A percentile compares a stretch with the other conserved stretches of the same genome.
Evolutionary conservation across 768 basidiomycete genomes (phyloP).

Genomic region (Tylopilus intermedius): DNA sequence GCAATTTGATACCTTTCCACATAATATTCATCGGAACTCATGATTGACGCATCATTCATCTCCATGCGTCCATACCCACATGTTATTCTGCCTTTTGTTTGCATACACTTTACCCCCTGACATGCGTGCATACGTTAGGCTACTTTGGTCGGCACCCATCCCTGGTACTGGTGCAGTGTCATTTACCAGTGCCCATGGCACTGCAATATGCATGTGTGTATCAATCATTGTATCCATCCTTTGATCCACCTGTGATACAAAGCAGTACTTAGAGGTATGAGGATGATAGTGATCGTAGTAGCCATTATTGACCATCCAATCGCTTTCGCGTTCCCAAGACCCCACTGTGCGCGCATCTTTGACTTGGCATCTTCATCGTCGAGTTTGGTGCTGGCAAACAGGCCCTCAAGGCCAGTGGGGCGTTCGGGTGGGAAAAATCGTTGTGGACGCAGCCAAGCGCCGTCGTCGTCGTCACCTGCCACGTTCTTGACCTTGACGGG

Average conservation of each 20-base stretch:
- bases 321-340: constrained; percentile 1
- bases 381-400: constrained; percentile 60
- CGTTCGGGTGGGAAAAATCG: constrained; percentile 74
- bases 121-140: constrained; percentile 1
- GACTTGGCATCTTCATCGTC: constrained; percentile 36
- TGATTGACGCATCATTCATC: constrained; percentile 1
- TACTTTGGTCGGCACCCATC: constrained; percentile 9
- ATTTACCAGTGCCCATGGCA: neutral
- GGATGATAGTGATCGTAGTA: constrained; percentile 5
- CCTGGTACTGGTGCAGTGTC: constrained; percentile 2
- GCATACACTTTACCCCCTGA: neutral
- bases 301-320: constrained; percentile 11
- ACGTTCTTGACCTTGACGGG: constrained; percentile 21
- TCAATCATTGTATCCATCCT: constrained; percentile 19
- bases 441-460: constrained; percentile 60
- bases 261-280: constrained; percentile 21
- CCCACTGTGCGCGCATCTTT: neutral
- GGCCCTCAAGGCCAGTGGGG: constrained; percentile 68
- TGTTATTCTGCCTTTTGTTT: neutral
- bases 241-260: constrained; percentile 21
- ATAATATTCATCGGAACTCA: neutral
- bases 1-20: constrained; percentile 8
- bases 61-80: constrained; percentile 22
- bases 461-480: constrained; percentile 34
- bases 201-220: constrained; percentile 11